A percentile compares a stretch with the other conserved stretches of the same genome.
Conservation (phyloP, 345 rosid genomes). For the Populus tremula region DNA sequence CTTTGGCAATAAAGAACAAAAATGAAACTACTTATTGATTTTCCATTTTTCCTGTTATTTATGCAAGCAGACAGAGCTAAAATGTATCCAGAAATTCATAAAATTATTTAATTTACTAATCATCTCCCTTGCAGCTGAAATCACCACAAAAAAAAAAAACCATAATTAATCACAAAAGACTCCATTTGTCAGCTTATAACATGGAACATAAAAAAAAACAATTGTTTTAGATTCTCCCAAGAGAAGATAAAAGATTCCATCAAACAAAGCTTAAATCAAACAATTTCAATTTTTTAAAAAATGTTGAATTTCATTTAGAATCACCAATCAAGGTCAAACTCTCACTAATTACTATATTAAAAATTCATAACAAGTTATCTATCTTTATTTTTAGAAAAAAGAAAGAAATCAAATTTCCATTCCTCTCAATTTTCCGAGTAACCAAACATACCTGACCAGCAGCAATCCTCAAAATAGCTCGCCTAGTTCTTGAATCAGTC, state of each 20-base stretch:
- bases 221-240: too few relatives aligned
- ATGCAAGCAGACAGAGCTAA: not conserved
- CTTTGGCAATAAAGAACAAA: not conserved
- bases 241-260: too few relatives aligned
- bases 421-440: slow-evolving; percentile 14
- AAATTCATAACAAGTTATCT: not conserved
- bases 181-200: too few relatives aligned
- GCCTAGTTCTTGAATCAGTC: slow-evolving; percentile 31
- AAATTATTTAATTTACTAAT: too few relatives aligned
- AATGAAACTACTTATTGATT: too few relatives aligned
- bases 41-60: not conserved
- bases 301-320: not conserved
- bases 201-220: too few relatives aligned
- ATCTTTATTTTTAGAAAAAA: not conserved
- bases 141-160: too few relatives aligned
- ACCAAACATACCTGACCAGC: slow-evolving; percentile 33
- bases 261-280: too few relatives aligned
- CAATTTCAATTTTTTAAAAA: too few relatives aligned
- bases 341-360: not conserved
- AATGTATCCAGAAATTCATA: too few relatives aligned
- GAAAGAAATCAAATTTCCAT: not conserved
- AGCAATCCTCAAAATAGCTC: slow-evolving; percentile 31
- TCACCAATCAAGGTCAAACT: not conserved
- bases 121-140: too few relatives aligned
- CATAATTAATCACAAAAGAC: too few relatives aligned